Conservation (phyloP, 2,329 filamentous ascomycete species). For the Aspergillus pseudotamarii region DNA sequence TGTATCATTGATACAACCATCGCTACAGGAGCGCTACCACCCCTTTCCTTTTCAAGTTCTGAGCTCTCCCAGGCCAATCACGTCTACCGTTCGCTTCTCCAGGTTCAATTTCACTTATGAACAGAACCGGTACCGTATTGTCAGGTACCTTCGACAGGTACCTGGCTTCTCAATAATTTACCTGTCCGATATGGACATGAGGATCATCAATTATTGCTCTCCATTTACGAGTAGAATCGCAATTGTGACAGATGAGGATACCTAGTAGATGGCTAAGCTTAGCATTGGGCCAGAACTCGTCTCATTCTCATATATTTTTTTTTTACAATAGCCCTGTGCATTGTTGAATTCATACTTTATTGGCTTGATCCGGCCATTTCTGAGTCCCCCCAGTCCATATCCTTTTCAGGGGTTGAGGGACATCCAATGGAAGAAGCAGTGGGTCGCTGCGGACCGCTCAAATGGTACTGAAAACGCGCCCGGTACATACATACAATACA, state of each 20-base stretch:
- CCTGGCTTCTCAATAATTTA: slow-evolving; percentile 6
- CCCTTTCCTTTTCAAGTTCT: slow-evolving; percentile 30
- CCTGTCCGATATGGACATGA: slow-evolving; percentile 16
- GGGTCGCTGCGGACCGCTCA: slow-evolving; percentile 2
- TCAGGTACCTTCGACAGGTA: background rate
- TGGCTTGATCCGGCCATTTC: background rate
- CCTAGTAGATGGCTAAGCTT: background rate
- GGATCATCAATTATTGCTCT: slow-evolving; percentile 17
- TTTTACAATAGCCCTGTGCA: background rate
- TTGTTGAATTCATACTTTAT: background rate
- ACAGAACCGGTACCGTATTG: background rate
- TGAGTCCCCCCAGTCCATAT: background rate
- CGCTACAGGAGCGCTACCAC: slow-evolving; percentile 12
- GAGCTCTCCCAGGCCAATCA: slow-evolving; percentile 27
- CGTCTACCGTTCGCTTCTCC: slow-evolving; percentile 21
- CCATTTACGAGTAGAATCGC: background rate
- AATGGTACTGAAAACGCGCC: background rate
- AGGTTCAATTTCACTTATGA: slow-evolving; percentile 9
- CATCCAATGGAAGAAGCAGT: slow-evolving; percentile 1
- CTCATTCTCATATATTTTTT: background rate
- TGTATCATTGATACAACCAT: background rate
- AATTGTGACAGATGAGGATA: slow-evolving; percentile 1
- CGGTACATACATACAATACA: background rate
- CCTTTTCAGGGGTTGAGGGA: background rate
- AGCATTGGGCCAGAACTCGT: background rate